Conservation (phyloP, 2,329 filamentous ascomycete genomes). For the Pseudogymnoascus verrucosus region DNA sequence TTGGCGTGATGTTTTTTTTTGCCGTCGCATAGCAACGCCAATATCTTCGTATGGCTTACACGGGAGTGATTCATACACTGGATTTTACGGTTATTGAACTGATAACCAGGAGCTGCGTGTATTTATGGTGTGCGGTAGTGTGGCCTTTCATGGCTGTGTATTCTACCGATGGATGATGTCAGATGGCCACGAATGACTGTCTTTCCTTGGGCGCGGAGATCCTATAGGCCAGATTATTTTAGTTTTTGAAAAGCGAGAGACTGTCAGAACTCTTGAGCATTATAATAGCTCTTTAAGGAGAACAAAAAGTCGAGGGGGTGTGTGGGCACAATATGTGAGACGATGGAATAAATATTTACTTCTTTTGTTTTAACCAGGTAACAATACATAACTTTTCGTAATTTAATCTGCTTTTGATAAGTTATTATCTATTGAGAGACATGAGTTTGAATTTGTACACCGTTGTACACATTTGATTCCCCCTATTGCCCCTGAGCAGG, state of each 20-base stretch:
- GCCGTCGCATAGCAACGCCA: neutral
- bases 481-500: neutral
- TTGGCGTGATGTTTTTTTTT: neutral
- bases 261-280: neutral
- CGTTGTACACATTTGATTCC: neutral
- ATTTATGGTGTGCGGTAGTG: neutral
- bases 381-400: neutral
- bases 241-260: neutral
- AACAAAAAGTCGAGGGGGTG: neutral
- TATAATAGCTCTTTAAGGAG: neutral
- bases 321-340: neutral
- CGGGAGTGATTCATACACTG: neutral
- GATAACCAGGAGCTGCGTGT: neutral
- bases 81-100: neutral
- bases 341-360: neutral
- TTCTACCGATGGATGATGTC: neutral
- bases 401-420: neutral
- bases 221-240: neutral
- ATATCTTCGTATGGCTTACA: neutral
- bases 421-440: neutral
- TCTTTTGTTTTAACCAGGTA: neutral
- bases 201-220: neutral
- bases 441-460: neutral
- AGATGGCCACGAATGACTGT: neutral
- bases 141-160: neutral